Evolutionary conservation across 1,139 yeast species (phyloP), one percentile per base, ranked within the genome.

Genomic region (Yamadazyma diddensiae): DNA sequence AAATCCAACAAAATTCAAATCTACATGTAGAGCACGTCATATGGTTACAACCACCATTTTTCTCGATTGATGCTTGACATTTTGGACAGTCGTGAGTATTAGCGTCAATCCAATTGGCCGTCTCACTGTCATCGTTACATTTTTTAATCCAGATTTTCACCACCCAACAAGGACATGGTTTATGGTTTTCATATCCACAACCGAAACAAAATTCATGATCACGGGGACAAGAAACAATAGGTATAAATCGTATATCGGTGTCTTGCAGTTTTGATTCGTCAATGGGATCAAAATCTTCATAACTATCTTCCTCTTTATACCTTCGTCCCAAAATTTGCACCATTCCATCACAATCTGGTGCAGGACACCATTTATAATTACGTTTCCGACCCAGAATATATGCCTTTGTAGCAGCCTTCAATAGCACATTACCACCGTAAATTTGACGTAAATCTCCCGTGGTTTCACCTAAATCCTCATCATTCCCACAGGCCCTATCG

Each of bases 1-100:
- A 92, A 30, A 88, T 79, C 99, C 99, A 92, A 55, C 99, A 92
- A 54, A 88, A 92, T 50, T 90, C 86, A 52, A 77, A 62, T 9
- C 57, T 55, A 56, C 99, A 92, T 41, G 79, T 82, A 5, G 75
- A 66, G 55, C 99, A 92, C 0, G 79, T 73, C 96, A 92, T 90
- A 59, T 92, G 98, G 59, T 92, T 90, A 59, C 97, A 92, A 0
- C 97, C 97, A 19, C 97, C 97, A 52, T 82, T 83, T 52, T 90
- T 84, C 49, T 85, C 88, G 39, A 81, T 81, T n/a, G 68, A 57
- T 0, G 80, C 53, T 14, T 55, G 58, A 56, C 92, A 82, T 42
- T 70, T 64, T 3, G 94, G 90, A 53, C 98, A 92, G 31, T 77
- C 75, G 48, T 87, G 83, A 2, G 98, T 88, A 54, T 92, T 81